Percentiles rank a stretch among this genome's conserved stretches.
phyloP scores from a whole-genome alignment of 2,329 filamentous ascomycete genomes.

The Magnaporthiopsis incrustans region DNA sequence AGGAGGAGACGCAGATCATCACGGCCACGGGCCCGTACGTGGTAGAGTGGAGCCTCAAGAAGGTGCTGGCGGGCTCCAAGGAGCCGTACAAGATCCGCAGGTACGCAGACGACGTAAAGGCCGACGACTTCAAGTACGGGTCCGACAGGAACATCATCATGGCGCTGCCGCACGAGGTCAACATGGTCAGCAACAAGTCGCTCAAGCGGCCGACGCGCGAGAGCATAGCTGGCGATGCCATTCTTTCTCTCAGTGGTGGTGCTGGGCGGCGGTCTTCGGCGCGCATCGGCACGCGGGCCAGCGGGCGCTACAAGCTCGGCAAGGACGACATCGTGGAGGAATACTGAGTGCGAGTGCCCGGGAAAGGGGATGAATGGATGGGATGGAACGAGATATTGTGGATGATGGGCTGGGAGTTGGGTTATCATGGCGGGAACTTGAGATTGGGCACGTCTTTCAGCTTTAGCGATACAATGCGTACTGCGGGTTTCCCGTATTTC shows the following conservation, averaged over 20 bases:
- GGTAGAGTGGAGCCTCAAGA: constrained; percentile 91
- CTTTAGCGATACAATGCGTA: not conserved
- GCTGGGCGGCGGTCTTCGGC: constrained; percentile 37
- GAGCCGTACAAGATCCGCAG: constrained; percentile 95
- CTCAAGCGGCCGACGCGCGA: constrained; percentile 85
- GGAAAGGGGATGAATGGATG: not conserved
- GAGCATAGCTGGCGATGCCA: constrained; percentile 66
- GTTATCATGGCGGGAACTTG: not conserved
- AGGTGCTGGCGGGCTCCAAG: constrained; percentile 71
- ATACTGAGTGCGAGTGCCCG: constrained; percentile 29
- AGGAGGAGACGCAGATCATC: constrained; percentile 86
- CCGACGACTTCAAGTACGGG: constrained; percentile 96
- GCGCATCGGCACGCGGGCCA: constrained; percentile 43
- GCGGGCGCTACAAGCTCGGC: constrained; percentile 63
- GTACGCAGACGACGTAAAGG: constrained; percentile 91
- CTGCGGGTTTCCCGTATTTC: too few species aligned
- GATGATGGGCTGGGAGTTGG: not conserved
- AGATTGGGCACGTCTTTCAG: not conserved
- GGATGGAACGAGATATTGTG: not conserved
- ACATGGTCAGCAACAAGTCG: constrained; percentile 85
- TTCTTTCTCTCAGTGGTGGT: constrained; percentile 26
- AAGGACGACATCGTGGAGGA: constrained; percentile 78
- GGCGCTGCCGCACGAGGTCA: constrained; percentile 91
- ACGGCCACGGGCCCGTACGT: constrained; percentile 96
- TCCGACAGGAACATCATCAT: constrained; percentile 98